Evolutionary conservation across 2,329 filamentous ascomycete species (phyloP).

Genomic region (Microdochium nivale): DNA sequence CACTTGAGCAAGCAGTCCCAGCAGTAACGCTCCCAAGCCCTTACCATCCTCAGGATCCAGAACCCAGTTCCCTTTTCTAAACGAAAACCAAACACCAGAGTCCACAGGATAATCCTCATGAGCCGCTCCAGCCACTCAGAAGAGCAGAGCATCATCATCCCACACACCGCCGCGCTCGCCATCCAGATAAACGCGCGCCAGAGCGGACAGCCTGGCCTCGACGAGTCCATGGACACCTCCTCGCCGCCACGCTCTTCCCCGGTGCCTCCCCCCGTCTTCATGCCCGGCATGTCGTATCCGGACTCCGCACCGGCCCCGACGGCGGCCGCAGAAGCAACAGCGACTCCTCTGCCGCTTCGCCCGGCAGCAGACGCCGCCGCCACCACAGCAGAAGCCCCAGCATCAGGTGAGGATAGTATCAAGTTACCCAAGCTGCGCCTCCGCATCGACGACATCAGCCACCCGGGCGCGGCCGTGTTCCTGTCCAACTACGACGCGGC

Average conservation of each 20-base stretch:
- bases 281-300: constrained; percentile 18
- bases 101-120: background rate
- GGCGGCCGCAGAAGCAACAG: background rate
- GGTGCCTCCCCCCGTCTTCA: constrained; percentile 21
- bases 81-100: background rate
- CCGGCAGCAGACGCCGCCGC: background rate
- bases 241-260: constrained; percentile 20
- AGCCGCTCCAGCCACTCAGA: background rate
- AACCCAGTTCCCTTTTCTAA: background rate
- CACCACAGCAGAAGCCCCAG: background rate
- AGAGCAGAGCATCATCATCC: background rate
- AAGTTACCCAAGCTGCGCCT: constrained; percentile 48
- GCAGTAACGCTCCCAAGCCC: too few relatives aligned
- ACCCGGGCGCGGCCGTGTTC: constrained; percentile 58
- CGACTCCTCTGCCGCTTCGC: background rate
- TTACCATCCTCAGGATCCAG: too few relatives aligned
- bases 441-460: constrained; percentile 47
- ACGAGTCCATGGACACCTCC: background rate
- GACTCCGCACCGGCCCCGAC: constrained; percentile 5
- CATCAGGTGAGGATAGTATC: constrained; percentile 18
- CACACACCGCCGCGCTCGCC: constrained; percentile 18
- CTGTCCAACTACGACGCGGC: constrained; percentile 56
- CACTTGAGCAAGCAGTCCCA: too few relatives aligned
- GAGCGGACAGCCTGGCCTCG: constrained; percentile 15
- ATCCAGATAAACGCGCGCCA: constrained; percentile 2